Evolutionary conservation across 1,139 yeast genomes (phyloP).

Genomic region (Protomyces lactucae-debilis): DNA sequence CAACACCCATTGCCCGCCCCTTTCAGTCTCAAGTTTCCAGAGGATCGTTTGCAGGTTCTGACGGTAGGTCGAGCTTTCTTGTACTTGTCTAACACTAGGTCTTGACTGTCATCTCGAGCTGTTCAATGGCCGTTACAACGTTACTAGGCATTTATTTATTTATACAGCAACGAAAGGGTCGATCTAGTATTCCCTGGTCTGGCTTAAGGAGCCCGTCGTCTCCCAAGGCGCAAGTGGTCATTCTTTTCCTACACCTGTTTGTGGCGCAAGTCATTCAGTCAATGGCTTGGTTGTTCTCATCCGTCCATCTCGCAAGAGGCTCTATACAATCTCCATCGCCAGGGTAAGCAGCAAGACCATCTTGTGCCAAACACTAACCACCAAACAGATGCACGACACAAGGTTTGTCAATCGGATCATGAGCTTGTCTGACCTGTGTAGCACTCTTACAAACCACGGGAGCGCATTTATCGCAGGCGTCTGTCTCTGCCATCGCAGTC

Average conservation of each 20-base stretch:
- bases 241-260: not conserved
- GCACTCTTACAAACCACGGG: not conserved
- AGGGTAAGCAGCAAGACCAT: too few relatives aligned
- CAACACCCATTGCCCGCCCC: not conserved
- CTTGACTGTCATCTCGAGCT: not conserved
- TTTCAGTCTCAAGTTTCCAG: not conserved
- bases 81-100: not conserved
- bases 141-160: not conserved
- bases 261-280: not conserved
- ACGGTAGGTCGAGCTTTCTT: not conserved
- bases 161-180: not conserved
- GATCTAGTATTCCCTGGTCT: not conserved
- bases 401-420: not conserved
- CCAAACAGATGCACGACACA: not conserved
- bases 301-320: not conserved
- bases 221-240: not conserved
- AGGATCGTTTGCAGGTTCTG: not conserved
- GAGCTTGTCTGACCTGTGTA: not conserved
- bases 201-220: not conserved
- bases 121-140: not conserved
- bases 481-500: not conserved
- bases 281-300: not conserved
- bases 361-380: too few relatives aligned
- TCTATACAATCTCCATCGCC: not conserved
- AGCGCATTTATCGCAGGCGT: not conserved